A percentile compares a stretch with the other conserved stretches of the same genome.
These are phyloP conservation scores for Yamadazyma sp. DNA, from an alignment of 1,139 yeast species.

Conservation along the genomic window DNA sequence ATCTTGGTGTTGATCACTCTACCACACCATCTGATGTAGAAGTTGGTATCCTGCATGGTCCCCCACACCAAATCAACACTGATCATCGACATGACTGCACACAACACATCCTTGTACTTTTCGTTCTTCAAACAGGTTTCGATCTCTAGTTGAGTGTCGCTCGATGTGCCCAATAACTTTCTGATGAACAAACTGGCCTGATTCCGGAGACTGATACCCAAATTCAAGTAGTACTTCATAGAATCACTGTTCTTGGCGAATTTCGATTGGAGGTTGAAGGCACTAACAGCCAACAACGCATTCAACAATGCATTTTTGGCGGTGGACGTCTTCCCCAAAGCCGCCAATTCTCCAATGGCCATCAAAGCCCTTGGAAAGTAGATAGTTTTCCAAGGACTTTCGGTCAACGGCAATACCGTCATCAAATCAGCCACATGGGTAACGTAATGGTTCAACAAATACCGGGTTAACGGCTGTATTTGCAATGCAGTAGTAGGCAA, in stretches of 20 bases:
- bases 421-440: constrained; percentile 80
- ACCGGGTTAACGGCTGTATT: constrained; percentile 67
- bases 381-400: constrained; percentile 85
- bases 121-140: constrained; percentile 60
- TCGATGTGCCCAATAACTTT: constrained; percentile 38
- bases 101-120: constrained; percentile 79
- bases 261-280: constrained; percentile 76
- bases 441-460: constrained; percentile 71
- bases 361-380: constrained; percentile 79
- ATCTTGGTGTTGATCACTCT: constrained; percentile 69
- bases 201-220: constrained; percentile 71
- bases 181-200: constrained; percentile 74
- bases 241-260: constrained; percentile 60
- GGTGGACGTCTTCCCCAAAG: constrained; percentile 70
- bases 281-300: constrained; percentile 79
- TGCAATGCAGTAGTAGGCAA: constrained; percentile 63
- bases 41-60: constrained; percentile 81
- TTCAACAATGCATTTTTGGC: constrained; percentile 78
- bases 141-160: constrained; percentile 36
- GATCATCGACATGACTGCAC: constrained; percentile 84
- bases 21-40: constrained; percentile 76
- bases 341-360: constrained; percentile 80
- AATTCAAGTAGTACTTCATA: constrained; percentile 66
- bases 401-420: constrained; percentile 81
- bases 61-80: constrained; percentile 92